Conservation (phyloP, 106 monocot species). For the Alisma plantagoaquatica region DNA sequence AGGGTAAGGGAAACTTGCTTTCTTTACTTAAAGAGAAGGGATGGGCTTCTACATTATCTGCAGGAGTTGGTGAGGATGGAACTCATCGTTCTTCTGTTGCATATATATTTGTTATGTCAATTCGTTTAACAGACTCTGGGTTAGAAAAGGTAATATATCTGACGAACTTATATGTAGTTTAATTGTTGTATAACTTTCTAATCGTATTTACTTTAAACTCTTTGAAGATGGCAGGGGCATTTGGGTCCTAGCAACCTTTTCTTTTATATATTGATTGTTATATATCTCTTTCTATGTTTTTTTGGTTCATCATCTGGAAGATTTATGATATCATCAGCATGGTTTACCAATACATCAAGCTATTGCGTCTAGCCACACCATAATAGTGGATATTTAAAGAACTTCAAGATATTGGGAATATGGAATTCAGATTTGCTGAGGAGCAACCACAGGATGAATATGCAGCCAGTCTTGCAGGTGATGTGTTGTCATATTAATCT, state of each 20-base stretch:
- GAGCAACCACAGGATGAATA: conserved; percentile 96
- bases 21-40: conserved; percentile 82
- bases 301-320: too few relatives aligned
- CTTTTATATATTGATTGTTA: background rate
- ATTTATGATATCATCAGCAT: conserved; percentile 51
- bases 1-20: conserved; percentile 87
- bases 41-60: conserved; percentile 77
- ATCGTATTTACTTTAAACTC: background rate
- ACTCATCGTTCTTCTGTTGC: conserved; percentile 70
- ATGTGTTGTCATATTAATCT: too few relatives aligned
- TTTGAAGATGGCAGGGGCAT: too few relatives aligned
- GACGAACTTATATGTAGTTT: too few relatives aligned
- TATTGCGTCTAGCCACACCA: conserved; percentile 50
- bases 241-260: too few relatives aligned
- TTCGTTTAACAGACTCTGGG: conserved; percentile 79
- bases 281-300: background rate
- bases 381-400: conserved; percentile 97
- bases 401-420: conserved; percentile 90
- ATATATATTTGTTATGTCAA: conserved; percentile 64
- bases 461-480: conserved; percentile 86
- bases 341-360: conserved; percentile 84
- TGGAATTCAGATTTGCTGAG: conserved; percentile 95
- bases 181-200: too few relatives aligned
- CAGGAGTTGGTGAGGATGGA: conserved; percentile 89
- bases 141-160: conserved; percentile 76